Conservation (phyloP, 2,329 filamentous ascomycete genomes). For the Pseudopyricularia javanii region DNA sequence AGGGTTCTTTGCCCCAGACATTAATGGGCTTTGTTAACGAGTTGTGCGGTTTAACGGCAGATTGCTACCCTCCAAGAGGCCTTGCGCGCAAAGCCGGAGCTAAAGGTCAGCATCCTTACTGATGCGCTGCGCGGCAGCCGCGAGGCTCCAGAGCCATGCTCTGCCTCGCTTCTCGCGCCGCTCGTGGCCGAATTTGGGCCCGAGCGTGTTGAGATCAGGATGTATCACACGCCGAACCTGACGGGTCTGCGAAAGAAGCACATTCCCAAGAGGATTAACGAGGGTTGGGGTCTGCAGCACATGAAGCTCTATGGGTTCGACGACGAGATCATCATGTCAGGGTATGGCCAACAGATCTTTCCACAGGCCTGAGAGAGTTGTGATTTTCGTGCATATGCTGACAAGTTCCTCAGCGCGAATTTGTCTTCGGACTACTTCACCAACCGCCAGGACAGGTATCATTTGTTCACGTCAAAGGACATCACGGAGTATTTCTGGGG, state of each 20-base stretch:
- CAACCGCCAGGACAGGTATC: constrained; percentile 88
- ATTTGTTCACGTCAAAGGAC: constrained; percentile 69
- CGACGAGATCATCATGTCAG: constrained; percentile 89
- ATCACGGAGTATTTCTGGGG: constrained; percentile 72
- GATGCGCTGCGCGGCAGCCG: constrained; percentile 85
- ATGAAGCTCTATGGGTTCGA: constrained; percentile 98
- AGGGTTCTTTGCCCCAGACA: constrained; percentile 1
- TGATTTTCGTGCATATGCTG: not conserved
- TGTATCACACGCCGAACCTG: constrained; percentile 97
- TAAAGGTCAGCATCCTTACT: constrained; percentile 80
- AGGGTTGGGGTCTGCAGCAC: constrained; percentile 95
- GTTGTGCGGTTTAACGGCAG: constrained; percentile 19
- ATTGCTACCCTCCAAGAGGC: constrained; percentile 68
- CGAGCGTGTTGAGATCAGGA: constrained; percentile 78
- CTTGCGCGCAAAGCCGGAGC: constrained; percentile 58
- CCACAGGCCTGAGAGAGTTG: not conserved
- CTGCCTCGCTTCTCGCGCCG: constrained; percentile 75
- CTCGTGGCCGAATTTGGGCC: constrained; percentile 75
- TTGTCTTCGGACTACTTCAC: constrained; percentile 92
- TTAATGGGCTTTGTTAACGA: constrained; percentile 6
- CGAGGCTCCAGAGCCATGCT: constrained; percentile 75
- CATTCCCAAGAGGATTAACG: constrained; percentile 83
- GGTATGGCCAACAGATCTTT: constrained; percentile 33
- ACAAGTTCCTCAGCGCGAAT: constrained; percentile 49
- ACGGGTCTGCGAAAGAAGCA: constrained; percentile 74